Percentiles rank a stretch among this genome's conserved stretches.
These are phyloP conservation scores for Cyclotella sp. DNA, from an alignment of 108 stramenopile genomes.

Conservation along the genomic window DNA sequence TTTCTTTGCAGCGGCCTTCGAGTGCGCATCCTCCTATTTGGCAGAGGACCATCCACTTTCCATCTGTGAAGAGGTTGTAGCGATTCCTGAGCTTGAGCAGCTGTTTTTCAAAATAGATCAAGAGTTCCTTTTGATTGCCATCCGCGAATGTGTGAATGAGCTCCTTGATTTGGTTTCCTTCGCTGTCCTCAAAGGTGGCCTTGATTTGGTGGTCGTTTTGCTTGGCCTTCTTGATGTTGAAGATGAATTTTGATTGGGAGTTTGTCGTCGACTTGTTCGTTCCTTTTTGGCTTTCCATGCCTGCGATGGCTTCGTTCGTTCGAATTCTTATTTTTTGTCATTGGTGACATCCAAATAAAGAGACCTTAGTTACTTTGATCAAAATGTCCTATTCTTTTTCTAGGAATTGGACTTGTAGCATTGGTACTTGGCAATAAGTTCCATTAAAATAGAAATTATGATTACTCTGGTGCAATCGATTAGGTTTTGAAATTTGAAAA, in stretches of 20 bases:
- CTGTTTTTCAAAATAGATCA: background rate
- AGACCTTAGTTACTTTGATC: no score
- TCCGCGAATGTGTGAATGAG: background rate
- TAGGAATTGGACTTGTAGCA: no score
- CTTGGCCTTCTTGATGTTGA: conserved; percentile 4
- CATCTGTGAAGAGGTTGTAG: background rate
- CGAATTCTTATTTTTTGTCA: no score
- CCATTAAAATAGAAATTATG: no score
- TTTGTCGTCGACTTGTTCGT: background rate
- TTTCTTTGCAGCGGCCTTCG: background rate
- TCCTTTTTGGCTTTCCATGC: background rate
- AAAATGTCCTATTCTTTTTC: no score
- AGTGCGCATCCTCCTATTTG: background rate
- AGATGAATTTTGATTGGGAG: background rate
- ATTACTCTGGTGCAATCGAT: no score
- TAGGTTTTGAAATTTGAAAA: no score
- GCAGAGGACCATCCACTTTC: background rate
- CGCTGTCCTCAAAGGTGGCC: background rate
- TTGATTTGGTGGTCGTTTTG: background rate
- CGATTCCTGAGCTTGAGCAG: background rate
- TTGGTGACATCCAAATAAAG: no score
- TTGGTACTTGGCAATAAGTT: no score
- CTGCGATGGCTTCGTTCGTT: no score
- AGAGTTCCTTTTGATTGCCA: background rate
- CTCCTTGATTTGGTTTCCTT: background rate